phyloP scores from a whole-genome alignment of 257 asterid genomes.

The Osmanthus fragrans region DNA sequence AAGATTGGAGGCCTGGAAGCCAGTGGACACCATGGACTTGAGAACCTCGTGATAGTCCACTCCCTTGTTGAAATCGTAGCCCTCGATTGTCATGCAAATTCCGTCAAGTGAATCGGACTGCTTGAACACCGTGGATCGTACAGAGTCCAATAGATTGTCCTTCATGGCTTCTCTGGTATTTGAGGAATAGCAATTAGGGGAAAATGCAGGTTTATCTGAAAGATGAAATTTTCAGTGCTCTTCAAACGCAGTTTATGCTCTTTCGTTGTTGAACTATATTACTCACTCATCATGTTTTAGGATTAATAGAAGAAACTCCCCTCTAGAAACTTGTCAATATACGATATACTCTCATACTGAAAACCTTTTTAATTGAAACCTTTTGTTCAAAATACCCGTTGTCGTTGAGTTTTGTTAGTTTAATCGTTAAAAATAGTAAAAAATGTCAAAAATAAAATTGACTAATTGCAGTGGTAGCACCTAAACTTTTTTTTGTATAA shows the following conservation, averaged over 20 bases:
- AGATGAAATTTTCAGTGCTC: not conserved
- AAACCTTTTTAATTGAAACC: too few species aligned
- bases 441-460: too few species aligned
- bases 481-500: too few species aligned
- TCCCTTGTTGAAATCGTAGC: constrained; percentile 86
- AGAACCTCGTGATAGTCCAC: constrained; percentile 65
- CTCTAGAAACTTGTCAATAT: too few species aligned
- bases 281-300: too few species aligned
- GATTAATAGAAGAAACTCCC: too few species aligned
- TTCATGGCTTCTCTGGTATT: constrained; percentile 43
- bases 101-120: constrained; percentile 69
- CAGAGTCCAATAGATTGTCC: constrained; percentile 43
- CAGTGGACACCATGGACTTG: constrained; percentile 73
- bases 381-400: too few species aligned
- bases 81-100: constrained; percentile 52
- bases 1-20: constrained; percentile 93
- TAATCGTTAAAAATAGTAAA: too few species aligned
- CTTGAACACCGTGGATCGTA: constrained; percentile 59
- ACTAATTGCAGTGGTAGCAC: too few species aligned
- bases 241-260: not conserved
- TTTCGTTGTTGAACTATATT: not conserved
- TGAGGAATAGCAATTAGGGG: not conserved
- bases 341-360: too few species aligned
- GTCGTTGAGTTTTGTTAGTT: too few species aligned
- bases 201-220: not conserved